A percentile compares a stretch with the other conserved stretches of the same genome.
phyloP scores from a whole-genome alignment of 257 asterid species.

The Eucommia ulmoides region DNA sequence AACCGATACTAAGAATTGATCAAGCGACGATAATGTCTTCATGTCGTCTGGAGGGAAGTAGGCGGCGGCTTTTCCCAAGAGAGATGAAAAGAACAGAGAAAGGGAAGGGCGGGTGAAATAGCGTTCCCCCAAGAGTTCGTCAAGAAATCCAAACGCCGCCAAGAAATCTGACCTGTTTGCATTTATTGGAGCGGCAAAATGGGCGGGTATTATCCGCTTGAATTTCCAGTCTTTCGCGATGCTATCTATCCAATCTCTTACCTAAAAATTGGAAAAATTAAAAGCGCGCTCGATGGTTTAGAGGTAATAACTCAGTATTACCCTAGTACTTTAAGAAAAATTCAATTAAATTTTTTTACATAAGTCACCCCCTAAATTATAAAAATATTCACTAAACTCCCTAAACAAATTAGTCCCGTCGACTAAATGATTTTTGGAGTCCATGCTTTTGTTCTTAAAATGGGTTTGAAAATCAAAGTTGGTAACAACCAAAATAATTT shows the following conservation, averaged over 20 bases:
- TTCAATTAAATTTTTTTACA: no score
- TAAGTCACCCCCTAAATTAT: no score
- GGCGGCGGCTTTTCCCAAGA: constrained; percentile 81
- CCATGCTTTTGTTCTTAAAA: no score
- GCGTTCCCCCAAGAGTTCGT: constrained; percentile 70
- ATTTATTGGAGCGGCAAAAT: constrained; percentile 79
- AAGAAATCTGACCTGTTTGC: constrained; percentile 73
- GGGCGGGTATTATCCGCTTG: constrained; percentile 93
- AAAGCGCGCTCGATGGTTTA: neutral
- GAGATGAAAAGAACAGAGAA: constrained; percentile 58
- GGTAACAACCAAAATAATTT: no score
- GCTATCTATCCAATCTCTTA: constrained; percentile 85
- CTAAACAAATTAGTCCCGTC: no score
- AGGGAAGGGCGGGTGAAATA: constrained; percentile 63
- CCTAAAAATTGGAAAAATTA: constrained; percentile 32
- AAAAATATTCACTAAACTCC: no score
- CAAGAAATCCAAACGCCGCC: constrained; percentile 85
- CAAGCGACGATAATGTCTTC: constrained; percentile 91
- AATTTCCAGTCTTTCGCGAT: constrained; percentile 80
- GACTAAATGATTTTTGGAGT: no score
- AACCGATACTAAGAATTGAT: constrained; percentile 74
- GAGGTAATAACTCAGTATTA: no score
- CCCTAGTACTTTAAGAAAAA: neutral
- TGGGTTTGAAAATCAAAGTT: no score
- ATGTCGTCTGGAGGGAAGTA: constrained; percentile 94